Evolutionary conservation across 78 protist species (phyloP).

Genomic region (Tieghemostelium lacteum): DNA sequence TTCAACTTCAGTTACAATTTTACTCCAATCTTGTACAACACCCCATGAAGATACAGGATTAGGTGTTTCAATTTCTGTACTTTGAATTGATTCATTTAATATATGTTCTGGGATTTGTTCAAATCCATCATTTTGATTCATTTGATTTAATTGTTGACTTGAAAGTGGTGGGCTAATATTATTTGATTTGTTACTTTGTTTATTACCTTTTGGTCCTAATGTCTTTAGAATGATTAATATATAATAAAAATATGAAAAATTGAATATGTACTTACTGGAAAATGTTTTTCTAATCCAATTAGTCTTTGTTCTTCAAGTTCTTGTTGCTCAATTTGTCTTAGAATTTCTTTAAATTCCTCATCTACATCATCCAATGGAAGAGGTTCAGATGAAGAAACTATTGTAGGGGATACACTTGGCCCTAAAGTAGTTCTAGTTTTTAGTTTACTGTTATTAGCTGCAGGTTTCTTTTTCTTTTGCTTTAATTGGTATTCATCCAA

Average conservation of each 20-base stretch:
- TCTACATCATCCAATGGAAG: constrained; percentile 24
- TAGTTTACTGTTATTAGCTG: neutral
- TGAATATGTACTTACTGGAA: constrained; percentile 27
- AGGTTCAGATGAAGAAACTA: neutral
- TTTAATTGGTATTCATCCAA: constrained; percentile 30
- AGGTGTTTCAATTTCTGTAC: neutral
- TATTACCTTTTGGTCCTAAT: no score
- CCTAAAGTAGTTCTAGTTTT: neutral
- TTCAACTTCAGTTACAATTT: neutral
- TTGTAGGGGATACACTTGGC: neutral
- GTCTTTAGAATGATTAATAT: neutral
- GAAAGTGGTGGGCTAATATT: no score
- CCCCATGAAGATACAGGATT: neutral
- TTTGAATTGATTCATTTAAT: neutral
- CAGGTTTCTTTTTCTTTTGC: constrained; percentile 5
- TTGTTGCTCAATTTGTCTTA: constrained; percentile 57
- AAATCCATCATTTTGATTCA: neutral
- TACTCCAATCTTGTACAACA: constrained; percentile 19
- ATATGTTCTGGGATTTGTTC: no score
- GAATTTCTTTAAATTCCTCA: constrained; percentile 30
- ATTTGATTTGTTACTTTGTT: no score
- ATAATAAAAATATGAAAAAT: neutral
- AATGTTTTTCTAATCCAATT: constrained; percentile 55
- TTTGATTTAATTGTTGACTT: neutral
- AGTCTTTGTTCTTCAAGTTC: constrained; percentile 72